phyloP scores from a whole-genome alignment of 2,329 filamentous ascomycete species.

The Colletotrichum limetticola region DNA sequence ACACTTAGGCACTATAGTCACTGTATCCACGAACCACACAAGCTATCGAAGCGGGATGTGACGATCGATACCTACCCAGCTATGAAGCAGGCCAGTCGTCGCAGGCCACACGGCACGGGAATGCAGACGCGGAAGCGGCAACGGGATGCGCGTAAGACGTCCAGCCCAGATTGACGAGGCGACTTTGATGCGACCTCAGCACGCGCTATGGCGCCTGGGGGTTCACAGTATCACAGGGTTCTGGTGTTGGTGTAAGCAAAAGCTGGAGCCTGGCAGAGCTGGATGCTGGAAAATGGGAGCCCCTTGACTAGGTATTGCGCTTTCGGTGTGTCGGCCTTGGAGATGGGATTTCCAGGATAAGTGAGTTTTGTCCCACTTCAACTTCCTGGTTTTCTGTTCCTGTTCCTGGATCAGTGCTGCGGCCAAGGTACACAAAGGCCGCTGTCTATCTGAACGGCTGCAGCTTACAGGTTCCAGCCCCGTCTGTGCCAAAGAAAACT shows the following conservation, averaged over 20 bases:
- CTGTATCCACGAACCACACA: neutral
- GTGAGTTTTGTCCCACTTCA: neutral
- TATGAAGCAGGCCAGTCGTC: neutral
- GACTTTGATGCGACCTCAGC: constrained; percentile 27
- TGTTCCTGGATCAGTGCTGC: constrained; percentile 1
- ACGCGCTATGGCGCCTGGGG: neutral
- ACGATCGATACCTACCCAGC: neutral
- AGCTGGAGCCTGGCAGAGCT: neutral
- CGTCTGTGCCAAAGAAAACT: constrained; percentile 23
- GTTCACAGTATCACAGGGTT: neutral
- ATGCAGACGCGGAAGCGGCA: constrained; percentile 24
- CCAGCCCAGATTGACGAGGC: constrained; percentile 30
- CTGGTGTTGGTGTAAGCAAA: neutral
- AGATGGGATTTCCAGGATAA: neutral
- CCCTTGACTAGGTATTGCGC: neutral
- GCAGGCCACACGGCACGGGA: neutral
- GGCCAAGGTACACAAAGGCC: neutral
- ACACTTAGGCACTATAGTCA: neutral
- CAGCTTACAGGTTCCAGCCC: constrained; percentile 20
- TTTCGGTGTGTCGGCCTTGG: neutral
- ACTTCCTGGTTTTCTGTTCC: neutral
- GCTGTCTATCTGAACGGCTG: neutral
- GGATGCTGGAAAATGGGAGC: no score
- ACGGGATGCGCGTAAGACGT: constrained; percentile 19
- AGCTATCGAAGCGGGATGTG: neutral